Percentiles rank a stretch among this genome's conserved stretches.
Evolutionary conservation across 805 yeast genomes (phyloP).

Genomic region (Wickerhamomyces silvicola): DNA sequence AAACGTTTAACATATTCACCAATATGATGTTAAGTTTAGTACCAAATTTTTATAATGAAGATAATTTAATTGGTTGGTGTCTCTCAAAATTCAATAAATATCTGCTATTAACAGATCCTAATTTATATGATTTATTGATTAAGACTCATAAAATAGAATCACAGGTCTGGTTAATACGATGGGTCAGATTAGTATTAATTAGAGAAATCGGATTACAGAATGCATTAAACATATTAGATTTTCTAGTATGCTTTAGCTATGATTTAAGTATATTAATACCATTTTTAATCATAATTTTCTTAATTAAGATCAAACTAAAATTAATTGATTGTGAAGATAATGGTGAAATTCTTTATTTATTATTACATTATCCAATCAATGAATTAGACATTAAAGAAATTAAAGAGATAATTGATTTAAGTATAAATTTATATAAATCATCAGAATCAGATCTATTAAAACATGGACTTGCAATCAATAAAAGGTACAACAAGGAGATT

Average conservation of each 20-base stretch:
- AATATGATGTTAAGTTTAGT: slow-evolving; percentile 37
- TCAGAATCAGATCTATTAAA: slow-evolving; percentile 28
- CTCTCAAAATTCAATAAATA: slow-evolving; percentile 33
- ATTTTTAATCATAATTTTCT: slow-evolving; percentile 32
- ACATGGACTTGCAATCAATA: slow-evolving; percentile 36
- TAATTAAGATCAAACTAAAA: slow-evolving; percentile 38
- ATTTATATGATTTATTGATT: slow-evolving; percentile 37
- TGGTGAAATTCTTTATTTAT: slow-evolving; percentile 38
- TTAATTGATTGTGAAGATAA: slow-evolving; percentile 39
- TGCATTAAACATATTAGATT: slow-evolving; percentile 36
- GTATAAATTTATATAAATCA: slow-evolving; percentile 27
- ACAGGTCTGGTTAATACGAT: slow-evolving; percentile 47
- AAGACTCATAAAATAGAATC: slow-evolving; percentile 39
- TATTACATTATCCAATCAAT: slow-evolving; percentile 38
- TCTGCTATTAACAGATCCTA: slow-evolving; percentile 39
- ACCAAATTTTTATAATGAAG: slow-evolving; percentile 38
- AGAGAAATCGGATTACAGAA: slow-evolving; percentile 38
- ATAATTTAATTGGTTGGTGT: slow-evolving; percentile 35
- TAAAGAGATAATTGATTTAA: slow-evolving; percentile 25
- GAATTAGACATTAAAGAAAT: slow-evolving; percentile 24
- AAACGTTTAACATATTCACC: slow-evolving; percentile 40
- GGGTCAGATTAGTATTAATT: slow-evolving; percentile 37
- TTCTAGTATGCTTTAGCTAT: slow-evolving; percentile 26
- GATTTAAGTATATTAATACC: slow-evolving; percentile 29
- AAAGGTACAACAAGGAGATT: slow-evolving; percentile 32